Percentiles rank a stretch among this genome's conserved stretches.
Conservation (phyloP, 306 rosid species). For the Boehmeria nivea region DNA sequence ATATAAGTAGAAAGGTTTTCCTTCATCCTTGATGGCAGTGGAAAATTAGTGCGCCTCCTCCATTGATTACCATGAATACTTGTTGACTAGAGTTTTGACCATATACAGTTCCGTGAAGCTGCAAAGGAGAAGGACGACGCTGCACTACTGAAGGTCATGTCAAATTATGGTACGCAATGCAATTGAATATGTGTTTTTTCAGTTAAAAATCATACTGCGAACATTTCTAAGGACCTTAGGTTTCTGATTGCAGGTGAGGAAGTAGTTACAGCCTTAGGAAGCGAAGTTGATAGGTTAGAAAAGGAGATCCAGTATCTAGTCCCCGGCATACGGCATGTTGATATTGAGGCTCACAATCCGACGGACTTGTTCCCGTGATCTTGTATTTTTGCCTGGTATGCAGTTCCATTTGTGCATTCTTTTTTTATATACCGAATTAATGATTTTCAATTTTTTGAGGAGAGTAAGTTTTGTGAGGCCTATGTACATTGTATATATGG, state of each 20-base stretch:
- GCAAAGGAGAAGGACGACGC: conserved; percentile 42
- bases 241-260: conserved; percentile 67
- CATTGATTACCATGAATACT: no score
- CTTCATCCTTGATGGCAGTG: no score
- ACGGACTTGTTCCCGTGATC: conserved; percentile 36
- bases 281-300: conserved; percentile 95
- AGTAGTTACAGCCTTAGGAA: conserved; percentile 93
- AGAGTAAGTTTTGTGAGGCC: background rate
- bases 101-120: conserved; percentile 65
- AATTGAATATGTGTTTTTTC: background rate
- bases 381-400: conserved; percentile 6
- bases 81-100: conserved; percentile 6
- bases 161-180: conserved; percentile 63
- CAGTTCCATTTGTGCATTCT: conserved; percentile 10
- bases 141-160: conserved; percentile 61
- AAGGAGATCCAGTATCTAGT: conserved; percentile 89
- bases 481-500: no score
- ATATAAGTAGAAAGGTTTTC: no score
- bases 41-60: no score
- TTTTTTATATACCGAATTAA: background rate
- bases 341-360: conserved; percentile 97
- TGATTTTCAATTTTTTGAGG: background rate
- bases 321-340: conserved; percentile 92
- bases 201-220: no score
- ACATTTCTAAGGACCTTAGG: background rate